Conservation (phyloP, 2,329 filamentous ascomycete species). For the Colletotrichum noveboracense region DNA sequence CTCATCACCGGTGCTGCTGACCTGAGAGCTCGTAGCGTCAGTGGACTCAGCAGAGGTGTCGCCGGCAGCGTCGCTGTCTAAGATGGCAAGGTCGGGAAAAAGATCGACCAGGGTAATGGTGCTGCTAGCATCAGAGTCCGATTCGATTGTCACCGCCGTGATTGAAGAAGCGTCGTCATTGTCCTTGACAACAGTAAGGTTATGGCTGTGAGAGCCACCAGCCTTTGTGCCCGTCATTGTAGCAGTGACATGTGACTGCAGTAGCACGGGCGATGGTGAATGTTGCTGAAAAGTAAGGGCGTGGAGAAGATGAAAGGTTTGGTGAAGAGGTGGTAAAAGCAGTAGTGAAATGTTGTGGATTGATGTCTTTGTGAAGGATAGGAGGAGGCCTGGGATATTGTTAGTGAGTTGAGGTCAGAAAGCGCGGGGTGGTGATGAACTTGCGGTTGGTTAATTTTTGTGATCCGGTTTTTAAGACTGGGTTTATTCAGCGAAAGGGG, state of each 20-base stretch:
- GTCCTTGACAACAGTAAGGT: background rate
- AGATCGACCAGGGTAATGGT: constrained; percentile 6
- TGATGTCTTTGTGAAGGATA: background rate
- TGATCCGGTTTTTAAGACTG: background rate
- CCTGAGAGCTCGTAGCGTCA: background rate
- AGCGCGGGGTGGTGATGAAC: background rate
- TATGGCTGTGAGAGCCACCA: background rate
- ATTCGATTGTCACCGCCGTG: background rate
- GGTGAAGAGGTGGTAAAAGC: background rate
- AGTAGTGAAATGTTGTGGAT: background rate
- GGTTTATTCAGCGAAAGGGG: background rate
- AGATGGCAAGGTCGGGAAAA: background rate
- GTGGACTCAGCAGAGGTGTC: constrained; percentile 2
- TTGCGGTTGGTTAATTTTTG: background rate
- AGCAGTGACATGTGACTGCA: background rate
- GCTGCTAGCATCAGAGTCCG: background rate
- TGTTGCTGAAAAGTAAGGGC: background rate
- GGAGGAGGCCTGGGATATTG: background rate
- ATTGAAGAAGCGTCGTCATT: background rate
- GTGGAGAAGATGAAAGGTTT: background rate
- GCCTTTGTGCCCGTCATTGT: background rate
- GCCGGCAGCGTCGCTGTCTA: background rate
- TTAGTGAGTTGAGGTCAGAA: background rate
- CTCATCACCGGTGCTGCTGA: background rate
- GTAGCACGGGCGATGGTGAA: background rate